phyloP scores from a whole-genome alignment of 768 basidiomycete species.

The Rickenella mellea region DNA sequence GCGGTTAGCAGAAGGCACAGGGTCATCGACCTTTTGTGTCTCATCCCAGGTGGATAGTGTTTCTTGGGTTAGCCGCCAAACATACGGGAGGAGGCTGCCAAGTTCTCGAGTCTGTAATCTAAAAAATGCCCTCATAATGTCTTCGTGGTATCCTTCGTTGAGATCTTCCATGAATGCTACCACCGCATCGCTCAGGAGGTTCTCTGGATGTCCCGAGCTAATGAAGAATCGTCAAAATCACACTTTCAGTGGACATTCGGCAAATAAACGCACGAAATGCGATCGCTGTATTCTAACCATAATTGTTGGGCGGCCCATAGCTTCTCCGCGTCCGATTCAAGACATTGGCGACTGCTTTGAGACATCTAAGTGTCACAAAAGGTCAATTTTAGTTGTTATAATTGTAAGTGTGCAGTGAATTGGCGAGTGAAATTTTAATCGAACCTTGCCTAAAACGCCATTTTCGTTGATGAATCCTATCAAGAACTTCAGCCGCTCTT shows the following conservation, averaged over 20 bases:
- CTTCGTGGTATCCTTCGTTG: constrained; percentile 52
- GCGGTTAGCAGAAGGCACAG: constrained; percentile 59
- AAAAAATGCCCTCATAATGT: constrained; percentile 81
- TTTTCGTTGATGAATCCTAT: constrained; percentile 87
- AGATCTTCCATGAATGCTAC: constrained; percentile 55
- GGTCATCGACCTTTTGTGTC: constrained; percentile 30
- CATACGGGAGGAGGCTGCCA: constrained; percentile 55
- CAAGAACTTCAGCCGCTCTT: constrained; percentile 73
- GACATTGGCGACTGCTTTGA: constrained; percentile 61
- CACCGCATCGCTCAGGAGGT: constrained; percentile 64
- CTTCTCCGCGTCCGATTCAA: constrained; percentile 82
- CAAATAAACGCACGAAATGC: constrained; percentile 40
- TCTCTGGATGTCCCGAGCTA: constrained; percentile 48
- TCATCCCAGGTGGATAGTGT: constrained; percentile 30
- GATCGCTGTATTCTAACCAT: constrained; percentile 70
- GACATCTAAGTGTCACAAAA: constrained; percentile 49
- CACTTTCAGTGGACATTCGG: neutral
- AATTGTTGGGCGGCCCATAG: constrained; percentile 72
- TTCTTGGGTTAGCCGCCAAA: constrained; percentile 36
- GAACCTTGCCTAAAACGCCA: constrained; percentile 64
- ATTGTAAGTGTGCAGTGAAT: constrained; percentile 2
- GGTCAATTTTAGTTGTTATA: neutral
- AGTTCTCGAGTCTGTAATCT: constrained; percentile 56
- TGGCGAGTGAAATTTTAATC: no score
- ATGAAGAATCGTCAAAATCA: neutral